Base-by-base conservation (phyloP, 768 basidiomycete genomes). In the Naganishia onofrii region DNA sequence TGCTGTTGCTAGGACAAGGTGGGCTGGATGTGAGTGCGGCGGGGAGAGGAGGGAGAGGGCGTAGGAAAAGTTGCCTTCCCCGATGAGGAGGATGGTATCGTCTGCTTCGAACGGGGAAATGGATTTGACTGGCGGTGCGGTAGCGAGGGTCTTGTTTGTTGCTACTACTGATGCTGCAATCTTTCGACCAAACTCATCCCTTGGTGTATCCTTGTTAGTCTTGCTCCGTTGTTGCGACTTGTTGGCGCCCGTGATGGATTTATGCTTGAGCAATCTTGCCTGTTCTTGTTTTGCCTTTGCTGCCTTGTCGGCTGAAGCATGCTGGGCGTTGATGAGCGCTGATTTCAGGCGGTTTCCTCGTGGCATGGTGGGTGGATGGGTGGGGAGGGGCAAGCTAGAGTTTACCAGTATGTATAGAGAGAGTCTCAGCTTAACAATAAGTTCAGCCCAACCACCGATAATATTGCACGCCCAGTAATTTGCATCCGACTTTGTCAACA, bases 11-110 rank as follows among this genome's bases (percentile, higher is more conserved):
- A 89, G 86, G 57, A 98, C 79, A 73, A 90, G 90, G n/a, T 76
- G 79, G 0, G 88, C 83, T 0, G 87, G 86, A 2, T 92, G 81
- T 71, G 81, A 77, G 38, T 81, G 68, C 1, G 84, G 83, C 0
- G 87, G 84, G 15, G 83, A 74, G 31, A 91, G 80, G 19, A 97
- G 84, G 19, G 93, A 88, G 31, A 86, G 87, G 2, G 93, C 85
- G 75, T 91, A 98, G 0, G 94, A 95, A 76, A 98, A 97, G 79
- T 97, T 92, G 13, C 81, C 95, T 83, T 98, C 95, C 10, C 94
- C 95, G 65, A 98, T 83, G 34, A 95, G 84, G 12, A 84, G 74
- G 48, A 83, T 77, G 28, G 77, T 76, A 65, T 84, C 82, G n/a
- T 73, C 72, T n/a, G 53, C 29, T 15, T 73, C 70, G 67, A 80